These are phyloP conservation scores for Talaromyces islandicus DNA, from an alignment of 2,329 filamentous ascomycete genomes.

Conservation along the genomic window DNA sequence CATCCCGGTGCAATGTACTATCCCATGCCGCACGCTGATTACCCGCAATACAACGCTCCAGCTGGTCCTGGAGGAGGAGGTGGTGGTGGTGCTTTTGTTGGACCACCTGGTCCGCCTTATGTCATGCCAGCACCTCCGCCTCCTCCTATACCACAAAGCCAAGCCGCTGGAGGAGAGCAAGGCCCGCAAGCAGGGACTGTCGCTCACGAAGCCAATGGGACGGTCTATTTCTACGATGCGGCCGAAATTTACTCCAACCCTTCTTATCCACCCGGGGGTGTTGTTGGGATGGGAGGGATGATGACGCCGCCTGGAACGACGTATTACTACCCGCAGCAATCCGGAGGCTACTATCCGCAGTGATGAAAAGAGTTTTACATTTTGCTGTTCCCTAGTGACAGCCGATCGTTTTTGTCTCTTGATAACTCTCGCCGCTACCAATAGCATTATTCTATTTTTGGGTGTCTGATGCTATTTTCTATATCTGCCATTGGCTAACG, in stretches of 20 bases:
- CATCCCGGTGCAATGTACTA: slow-evolving; percentile 64
- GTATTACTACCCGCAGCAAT: slow-evolving; percentile 52
- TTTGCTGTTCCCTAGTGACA: too few species aligned
- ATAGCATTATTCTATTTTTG: background rate
- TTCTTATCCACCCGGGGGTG: slow-evolving; percentile 46
- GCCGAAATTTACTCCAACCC: slow-evolving; percentile 60
- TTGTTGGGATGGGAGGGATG: slow-evolving; percentile 72
- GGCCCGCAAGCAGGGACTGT: slow-evolving; percentile 44
- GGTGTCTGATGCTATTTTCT: background rate
- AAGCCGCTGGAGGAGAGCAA: slow-evolving; percentile 22
- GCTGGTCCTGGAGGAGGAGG: slow-evolving; percentile 28
- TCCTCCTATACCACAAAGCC: background rate
- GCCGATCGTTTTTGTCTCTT: background rate
- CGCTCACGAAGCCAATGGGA: slow-evolving; percentile 88
- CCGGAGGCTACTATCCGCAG: slow-evolving; percentile 56
- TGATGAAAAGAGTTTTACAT: slow-evolving; percentile 5
- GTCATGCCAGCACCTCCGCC: slow-evolving; percentile 5
- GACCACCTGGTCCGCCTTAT: slow-evolving; percentile 16
- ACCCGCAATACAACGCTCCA: slow-evolving; percentile 9
- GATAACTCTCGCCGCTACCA: background rate
- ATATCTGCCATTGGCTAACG: background rate
- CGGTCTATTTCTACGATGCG: slow-evolving; percentile 95
- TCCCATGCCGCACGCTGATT: slow-evolving; percentile 41
- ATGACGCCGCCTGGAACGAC: slow-evolving; percentile 57
- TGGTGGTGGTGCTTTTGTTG: slow-evolving; percentile 26